Percentiles rank a stretch among this genome's conserved stretches.
Evolutionary conservation across 1,139 yeast species (phyloP).

Genomic region (Yamadazyma diddensiae): DNA sequence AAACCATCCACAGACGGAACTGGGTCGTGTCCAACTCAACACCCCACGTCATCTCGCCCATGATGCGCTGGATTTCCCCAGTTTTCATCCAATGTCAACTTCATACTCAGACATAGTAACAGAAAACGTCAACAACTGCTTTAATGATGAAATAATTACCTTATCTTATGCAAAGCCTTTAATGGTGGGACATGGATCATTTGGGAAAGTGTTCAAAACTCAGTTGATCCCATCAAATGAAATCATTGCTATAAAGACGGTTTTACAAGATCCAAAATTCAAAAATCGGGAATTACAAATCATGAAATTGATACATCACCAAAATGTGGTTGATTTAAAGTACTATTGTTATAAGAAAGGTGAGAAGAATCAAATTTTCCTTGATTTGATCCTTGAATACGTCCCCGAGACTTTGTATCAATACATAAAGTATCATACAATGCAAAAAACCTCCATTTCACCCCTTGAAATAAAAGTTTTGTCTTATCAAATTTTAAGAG

Average conservation of each 20-base stretch:
- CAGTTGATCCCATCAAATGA: slow-evolving; percentile 72
- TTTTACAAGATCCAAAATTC: slow-evolving; percentile 90
- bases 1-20: too few relatives aligned
- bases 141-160: slow-evolving; percentile 49
- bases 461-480: slow-evolving; percentile 82
- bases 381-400: slow-evolving; percentile 84
- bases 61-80: not conserved
- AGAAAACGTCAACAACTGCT: slow-evolving; percentile 7
- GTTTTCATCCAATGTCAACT: too few relatives aligned
- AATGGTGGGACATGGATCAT: slow-evolving; percentile 96
- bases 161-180: slow-evolving; percentile 69
- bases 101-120: too few relatives aligned
- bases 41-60: not conserved
- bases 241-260: slow-evolving; percentile 89
- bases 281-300: slow-evolving; percentile 95
- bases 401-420: slow-evolving; percentile 94
- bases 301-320: slow-evolving; percentile 85
- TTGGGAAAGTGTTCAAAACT: slow-evolving; percentile 93
- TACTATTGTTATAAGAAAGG: slow-evolving; percentile 85
- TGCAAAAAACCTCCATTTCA: slow-evolving; percentile 81
- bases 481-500: slow-evolving; percentile 87
- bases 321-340: slow-evolving; percentile 82
- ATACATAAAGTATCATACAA: slow-evolving; percentile 77
- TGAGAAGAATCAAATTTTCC: slow-evolving; percentile 74
- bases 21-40: too few relatives aligned